Conservation (phyloP, 306 rosid genomes). For the Pyrus betulifolia region DNA sequence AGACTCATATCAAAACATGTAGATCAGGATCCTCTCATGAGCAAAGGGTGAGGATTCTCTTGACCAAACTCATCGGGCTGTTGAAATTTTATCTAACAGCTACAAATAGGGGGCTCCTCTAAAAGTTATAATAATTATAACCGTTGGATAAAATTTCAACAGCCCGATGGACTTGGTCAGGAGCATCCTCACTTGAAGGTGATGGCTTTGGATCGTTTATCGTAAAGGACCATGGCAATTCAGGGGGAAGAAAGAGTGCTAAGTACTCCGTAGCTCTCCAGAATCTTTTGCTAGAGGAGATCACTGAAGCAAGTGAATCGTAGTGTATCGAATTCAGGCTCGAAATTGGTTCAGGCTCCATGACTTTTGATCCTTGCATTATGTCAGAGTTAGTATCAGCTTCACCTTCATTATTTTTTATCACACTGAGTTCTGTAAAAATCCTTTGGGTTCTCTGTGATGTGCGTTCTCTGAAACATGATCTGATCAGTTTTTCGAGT, state of each 20-base stretch:
- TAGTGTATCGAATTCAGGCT: not conserved
- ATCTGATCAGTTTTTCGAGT: not conserved
- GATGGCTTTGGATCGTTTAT: constrained; percentile 53
- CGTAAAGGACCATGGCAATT: constrained; percentile 33
- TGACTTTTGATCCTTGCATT: not conserved
- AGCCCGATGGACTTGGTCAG: too few species aligned
- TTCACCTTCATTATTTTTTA: not conserved
- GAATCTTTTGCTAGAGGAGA: constrained; percentile 47
- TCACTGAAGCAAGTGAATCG: constrained; percentile 25
- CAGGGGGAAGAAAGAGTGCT: constrained; percentile 33
- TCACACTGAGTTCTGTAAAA: not conserved
- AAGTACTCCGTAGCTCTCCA: constrained; percentile 84
- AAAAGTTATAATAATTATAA: too few species aligned
- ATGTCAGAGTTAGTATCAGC: not conserved
- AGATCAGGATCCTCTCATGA: too few species aligned
- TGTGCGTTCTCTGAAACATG: not conserved
- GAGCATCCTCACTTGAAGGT: constrained; percentile 27
- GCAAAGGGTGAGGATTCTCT: too few species aligned
- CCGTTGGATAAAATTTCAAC: too few species aligned
- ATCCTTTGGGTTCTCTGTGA: not conserved
- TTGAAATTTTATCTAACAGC: too few species aligned
- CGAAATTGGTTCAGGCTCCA: not conserved
- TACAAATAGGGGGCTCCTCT: too few species aligned
- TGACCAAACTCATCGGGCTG: too few species aligned
- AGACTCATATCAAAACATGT: too few species aligned